Base-by-base conservation (phyloP, 345 rosid genomes). In the Gossypium anomalum region DNA sequence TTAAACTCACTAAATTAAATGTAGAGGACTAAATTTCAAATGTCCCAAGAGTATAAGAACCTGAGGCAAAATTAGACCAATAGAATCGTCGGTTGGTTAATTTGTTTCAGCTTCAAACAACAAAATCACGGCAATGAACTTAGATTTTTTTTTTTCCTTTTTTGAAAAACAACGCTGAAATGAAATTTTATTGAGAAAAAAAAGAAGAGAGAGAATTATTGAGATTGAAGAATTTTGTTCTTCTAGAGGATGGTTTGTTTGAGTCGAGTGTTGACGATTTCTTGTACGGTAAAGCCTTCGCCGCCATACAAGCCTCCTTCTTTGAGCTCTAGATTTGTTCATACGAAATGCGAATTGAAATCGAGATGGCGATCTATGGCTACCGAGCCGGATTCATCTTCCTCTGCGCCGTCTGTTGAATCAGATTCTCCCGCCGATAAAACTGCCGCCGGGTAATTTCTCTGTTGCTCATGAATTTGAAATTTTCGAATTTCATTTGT, bases 361-460 rank as follows among this genome's bases (percentile, higher is more conserved):
- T 67, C 79, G 34, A 86, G 73, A 79, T 89, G 92, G 92, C 89
- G 85, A 62, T 75, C 85, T 67, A 80, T 80, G 83, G 87, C 90
- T 13, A 66, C 86, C 7, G 91, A 88, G 2, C 71, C 91, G 7
- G 90, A 89, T 4, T 69, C 91, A 12, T 71, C 93, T 51, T 78
- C 88, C 12, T 79, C 77, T 45, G 78, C 83, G 9, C 72, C 89
- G 43, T 77, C 94, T 8, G 67, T 89, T 75, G 89, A 90, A 61
- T 82, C 93, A 13, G 91, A 88, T 23, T 75, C 92, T 17, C 71
- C 90, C 5, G 34, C 89, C 16, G 98, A 91, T 13, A 83, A 72
- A 77, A 77, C 64, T 80, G 75, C 88, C 45, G 61, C 92, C 62
- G 85, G 90, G 95, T 88, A 82, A 17, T 59, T 9, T 51, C 44